Evolutionary conservation across 2,329 filamentous ascomycete genomes (phyloP).

Genomic region (Xylaria sp.): DNA sequence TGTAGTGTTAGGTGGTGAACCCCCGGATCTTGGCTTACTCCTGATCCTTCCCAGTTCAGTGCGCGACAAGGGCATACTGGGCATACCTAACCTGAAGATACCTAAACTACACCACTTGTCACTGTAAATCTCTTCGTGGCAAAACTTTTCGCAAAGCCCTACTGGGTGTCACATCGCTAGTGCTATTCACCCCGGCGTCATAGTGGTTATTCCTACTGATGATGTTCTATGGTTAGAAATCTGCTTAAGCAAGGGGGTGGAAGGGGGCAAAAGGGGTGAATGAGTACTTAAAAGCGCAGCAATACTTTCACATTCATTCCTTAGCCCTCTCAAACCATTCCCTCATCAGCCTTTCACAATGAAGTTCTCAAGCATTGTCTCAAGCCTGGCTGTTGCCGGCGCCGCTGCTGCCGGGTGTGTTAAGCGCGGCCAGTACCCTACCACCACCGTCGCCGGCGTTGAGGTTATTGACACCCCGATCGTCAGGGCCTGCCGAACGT

Average conservation of each 20-base stretch:
- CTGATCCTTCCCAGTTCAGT: neutral
- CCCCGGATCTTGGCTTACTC: slow-evolving; percentile 33
- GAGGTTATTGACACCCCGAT: slow-evolving; percentile 36
- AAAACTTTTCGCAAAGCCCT: neutral
- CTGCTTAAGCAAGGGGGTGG: neutral
- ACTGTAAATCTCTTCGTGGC: neutral
- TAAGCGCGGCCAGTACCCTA: slow-evolving; percentile 19
- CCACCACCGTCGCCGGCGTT: slow-evolving; percentile 32
- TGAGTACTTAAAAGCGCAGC: slow-evolving; percentile 27
- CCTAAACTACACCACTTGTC: neutral
- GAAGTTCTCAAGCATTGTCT: slow-evolving; percentile 35
- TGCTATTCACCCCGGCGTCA: neutral
- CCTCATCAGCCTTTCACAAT: slow-evolving; percentile 22
- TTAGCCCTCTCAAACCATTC: neutral
- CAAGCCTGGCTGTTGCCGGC: slow-evolving; percentile 30
- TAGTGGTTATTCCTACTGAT: slow-evolving; percentile 6
- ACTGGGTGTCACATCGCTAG: neutral
- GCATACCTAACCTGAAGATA: neutral
- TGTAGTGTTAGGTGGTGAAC: neutral
- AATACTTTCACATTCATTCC: neutral
- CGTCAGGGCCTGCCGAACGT: slow-evolving; percentile 24
- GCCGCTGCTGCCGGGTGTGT: slow-evolving; percentile 13
- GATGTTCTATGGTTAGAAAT: neutral
- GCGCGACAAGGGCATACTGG: neutral
- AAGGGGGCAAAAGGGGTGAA: neutral